Percentiles rank a stretch among this genome's conserved stretches.
Evolutionary conservation across 768 basidiomycete species (phyloP).

Genomic region (Termitomyces sp.): DNA sequence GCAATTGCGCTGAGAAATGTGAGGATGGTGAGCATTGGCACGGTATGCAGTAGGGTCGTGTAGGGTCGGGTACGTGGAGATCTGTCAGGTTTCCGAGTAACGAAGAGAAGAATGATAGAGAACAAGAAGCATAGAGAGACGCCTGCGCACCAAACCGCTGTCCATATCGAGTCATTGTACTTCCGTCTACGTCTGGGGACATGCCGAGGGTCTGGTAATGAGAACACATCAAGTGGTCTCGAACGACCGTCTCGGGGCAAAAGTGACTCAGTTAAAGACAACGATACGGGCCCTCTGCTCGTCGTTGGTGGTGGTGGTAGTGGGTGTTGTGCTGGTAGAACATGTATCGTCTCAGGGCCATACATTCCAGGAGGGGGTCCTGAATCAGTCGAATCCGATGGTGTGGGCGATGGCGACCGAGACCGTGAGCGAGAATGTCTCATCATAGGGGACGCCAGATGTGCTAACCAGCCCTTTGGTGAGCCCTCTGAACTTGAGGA

Average conservation of each 20-base stretch:
- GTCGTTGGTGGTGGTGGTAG: constrained; percentile 43
- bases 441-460: constrained; percentile 67
- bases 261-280: constrained; percentile 77
- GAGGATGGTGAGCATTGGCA: constrained; percentile 73
- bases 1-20: constrained; percentile 67
- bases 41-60: constrained; percentile 70
- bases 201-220: constrained; percentile 74
- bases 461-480: constrained; percentile 69
- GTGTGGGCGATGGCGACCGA: constrained; percentile 37
- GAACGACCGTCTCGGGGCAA: constrained; percentile 69
- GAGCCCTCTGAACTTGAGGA: constrained; percentile 35
- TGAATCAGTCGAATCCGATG: constrained; percentile 42
- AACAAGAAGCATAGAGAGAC: constrained; percentile 61
- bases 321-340: constrained; percentile 27
- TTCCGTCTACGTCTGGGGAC: constrained; percentile 62
- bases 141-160: constrained; percentile 60
- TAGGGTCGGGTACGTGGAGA: constrained; percentile 52
- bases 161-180: constrained; percentile 75
- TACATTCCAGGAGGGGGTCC: constrained; percentile 45
- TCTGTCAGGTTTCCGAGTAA: constrained; percentile 44
- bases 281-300: constrained; percentile 42
- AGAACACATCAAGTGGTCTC: constrained; percentile 69
- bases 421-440: constrained; percentile 32
- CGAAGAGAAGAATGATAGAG: constrained; percentile 64
- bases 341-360: constrained; percentile 28